These are phyloP conservation scores for Quillaja saponaria DNA, from an alignment of 306 rosid genomes.

Conservation along the genomic window DNA sequence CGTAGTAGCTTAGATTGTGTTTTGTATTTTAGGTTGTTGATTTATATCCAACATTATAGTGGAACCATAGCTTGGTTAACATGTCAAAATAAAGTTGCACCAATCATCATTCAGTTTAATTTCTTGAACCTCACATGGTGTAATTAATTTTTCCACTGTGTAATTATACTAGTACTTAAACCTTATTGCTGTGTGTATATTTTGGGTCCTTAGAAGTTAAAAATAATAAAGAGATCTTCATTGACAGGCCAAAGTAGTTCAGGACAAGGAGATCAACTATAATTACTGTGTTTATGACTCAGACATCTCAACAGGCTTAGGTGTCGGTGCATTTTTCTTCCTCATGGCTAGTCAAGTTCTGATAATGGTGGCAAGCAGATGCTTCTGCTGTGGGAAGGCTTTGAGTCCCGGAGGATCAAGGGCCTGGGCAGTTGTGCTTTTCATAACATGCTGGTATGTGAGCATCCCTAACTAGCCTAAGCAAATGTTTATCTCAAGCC, in stretches of 20 bases:
- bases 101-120: background rate
- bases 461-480: no score
- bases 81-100: background rate
- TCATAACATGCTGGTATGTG: constrained; percentile 89
- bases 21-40: constrained; percentile 1
- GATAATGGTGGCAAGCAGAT: constrained; percentile 88
- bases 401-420: constrained; percentile 88
- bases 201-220: background rate
- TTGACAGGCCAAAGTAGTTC: constrained; percentile 60
- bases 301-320: constrained; percentile 80
- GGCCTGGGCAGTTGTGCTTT: constrained; percentile 79
- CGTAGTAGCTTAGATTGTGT: constrained; percentile 2
- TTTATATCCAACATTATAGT: constrained; percentile 6
- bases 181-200: background rate
- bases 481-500: constrained; percentile 8
- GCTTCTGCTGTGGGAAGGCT: constrained; percentile 95
- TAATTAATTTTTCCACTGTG: background rate
- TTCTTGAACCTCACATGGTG: constrained; percentile 1
- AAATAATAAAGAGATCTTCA: background rate
- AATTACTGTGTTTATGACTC: constrained; percentile 76
- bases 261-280: constrained; percentile 45
- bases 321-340: constrained; percentile 93
- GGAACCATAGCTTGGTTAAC: no score
- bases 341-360: constrained; percentile 70
- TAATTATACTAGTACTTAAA: constrained; percentile 2